Percentiles rank a stretch among this genome's conserved stretches.
These are phyloP conservation scores for Epichloe elymi DNA, from an alignment of 2,329 filamentous ascomycete species.

Conservation along the genomic window DNA sequence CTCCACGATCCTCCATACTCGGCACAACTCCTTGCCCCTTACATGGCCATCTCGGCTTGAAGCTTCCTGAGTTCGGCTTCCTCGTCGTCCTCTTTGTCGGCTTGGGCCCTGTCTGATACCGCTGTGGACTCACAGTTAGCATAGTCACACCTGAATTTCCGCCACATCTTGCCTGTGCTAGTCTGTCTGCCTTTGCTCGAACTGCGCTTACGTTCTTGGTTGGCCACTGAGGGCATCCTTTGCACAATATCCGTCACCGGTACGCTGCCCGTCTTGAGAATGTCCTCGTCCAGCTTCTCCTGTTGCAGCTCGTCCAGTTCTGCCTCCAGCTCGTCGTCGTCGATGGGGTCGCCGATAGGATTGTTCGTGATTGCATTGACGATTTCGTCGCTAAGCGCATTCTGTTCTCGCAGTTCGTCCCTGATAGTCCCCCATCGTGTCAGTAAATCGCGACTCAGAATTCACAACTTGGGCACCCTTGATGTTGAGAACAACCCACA, in stretches of 20 bases:
- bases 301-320: slow-evolving; percentile 83
- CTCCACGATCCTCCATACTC: not conserved
- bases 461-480: no score
- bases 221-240: slow-evolving; percentile 61
- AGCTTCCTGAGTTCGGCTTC: slow-evolving; percentile 88
- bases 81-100: slow-evolving; percentile 75
- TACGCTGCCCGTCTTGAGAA: slow-evolving; percentile 77
- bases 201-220: slow-evolving; percentile 56
- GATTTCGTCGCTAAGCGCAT: slow-evolving; percentile 88
- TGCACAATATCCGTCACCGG: slow-evolving; percentile 69
- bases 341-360: slow-evolving; percentile 53
- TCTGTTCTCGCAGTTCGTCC: slow-evolving; percentile 84
- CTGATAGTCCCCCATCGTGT: slow-evolving; percentile 27
- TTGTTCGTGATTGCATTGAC: slow-evolving; percentile 68
- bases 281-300: slow-evolving; percentile 83
- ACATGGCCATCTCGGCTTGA: slow-evolving; percentile 97
- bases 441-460: not conserved
- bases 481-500: slow-evolving; percentile 45
- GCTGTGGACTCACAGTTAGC: slow-evolving; percentile 12
- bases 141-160: not conserved
- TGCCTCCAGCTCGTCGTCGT: slow-evolving; percentile 75
- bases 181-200: not conserved
- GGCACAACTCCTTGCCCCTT: slow-evolving; percentile 11
- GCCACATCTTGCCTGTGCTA: not conserved
- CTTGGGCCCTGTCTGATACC: slow-evolving; percentile 24